Evolutionary conservation across 768 basidiomycete species (phyloP).

Genomic region (Strobilomyces echinocephalus): DNA sequence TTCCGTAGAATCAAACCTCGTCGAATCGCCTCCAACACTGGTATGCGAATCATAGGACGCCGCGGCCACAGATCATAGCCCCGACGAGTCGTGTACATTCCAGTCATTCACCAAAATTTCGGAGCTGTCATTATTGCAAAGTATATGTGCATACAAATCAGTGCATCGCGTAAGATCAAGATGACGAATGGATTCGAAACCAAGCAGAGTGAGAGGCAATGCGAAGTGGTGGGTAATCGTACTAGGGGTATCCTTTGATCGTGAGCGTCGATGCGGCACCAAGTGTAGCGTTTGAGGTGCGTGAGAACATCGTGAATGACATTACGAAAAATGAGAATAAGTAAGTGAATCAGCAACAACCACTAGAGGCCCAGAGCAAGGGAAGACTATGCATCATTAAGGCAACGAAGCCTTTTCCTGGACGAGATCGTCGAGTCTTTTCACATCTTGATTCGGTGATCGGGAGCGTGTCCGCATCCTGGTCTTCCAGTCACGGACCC

Average conservation of each 20-base stretch:
- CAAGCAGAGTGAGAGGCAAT: conserved; percentile 12
- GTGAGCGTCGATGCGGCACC: conserved; percentile 14
- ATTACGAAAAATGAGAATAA: conserved; percentile 20
- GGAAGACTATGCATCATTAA: conserved; percentile 18
- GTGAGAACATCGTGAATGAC: conserved; percentile 20
- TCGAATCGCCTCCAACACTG: conserved; percentile 11
- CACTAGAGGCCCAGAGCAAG: conserved; percentile 9
- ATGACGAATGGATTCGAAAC: conserved; percentile 1
- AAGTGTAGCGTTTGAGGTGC: conserved; percentile 3
- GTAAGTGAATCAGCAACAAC: conserved; percentile 20
- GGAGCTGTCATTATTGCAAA: conserved; percentile 10
- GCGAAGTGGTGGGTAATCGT: conserved; percentile 27
- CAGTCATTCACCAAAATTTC: not conserved
- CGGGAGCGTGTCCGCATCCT: conserved; percentile 54
- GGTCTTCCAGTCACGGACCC: conserved; percentile 66
- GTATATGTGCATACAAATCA: conserved; percentile 28
- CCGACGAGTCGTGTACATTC: conserved; percentile 13
- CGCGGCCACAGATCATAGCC: conserved; percentile 10
- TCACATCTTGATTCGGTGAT: conserved; percentile 43
- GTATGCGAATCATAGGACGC: conserved; percentile 16
- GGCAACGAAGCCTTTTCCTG: conserved; percentile 46
- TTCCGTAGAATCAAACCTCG: conserved; percentile 21
- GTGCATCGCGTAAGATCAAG: conserved; percentile 24
- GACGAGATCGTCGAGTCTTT: conserved; percentile 47
- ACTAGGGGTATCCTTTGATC: conserved; percentile 32